Conservation (phyloP, 116 monocot species). For the Posidonia oceanica region DNA sequence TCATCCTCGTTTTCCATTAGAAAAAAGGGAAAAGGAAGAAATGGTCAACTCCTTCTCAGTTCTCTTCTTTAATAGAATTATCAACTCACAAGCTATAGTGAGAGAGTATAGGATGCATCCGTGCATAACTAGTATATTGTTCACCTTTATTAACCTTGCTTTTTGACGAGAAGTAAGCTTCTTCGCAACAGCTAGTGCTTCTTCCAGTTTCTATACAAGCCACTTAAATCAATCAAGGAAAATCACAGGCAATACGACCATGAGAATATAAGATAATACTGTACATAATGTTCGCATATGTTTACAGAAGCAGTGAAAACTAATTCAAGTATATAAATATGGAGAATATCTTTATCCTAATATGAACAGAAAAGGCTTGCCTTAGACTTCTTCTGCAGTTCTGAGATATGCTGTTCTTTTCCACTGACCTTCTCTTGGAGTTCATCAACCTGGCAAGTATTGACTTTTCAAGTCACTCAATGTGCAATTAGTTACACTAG, state of each 20-base stretch:
- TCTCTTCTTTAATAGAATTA: not conserved
- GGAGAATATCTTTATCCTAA: not conserved
- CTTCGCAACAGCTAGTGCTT: conserved; percentile 45
- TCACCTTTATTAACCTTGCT: conserved; percentile 50
- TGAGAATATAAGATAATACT: not conserved
- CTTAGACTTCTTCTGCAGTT: conserved; percentile 66
- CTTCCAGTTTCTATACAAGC: conserved; percentile 61
- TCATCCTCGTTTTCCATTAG: not conserved
- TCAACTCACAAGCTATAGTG: not conserved
- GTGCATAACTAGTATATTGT: not conserved
- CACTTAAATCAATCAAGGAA: conserved; percentile 1
- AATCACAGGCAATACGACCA: not conserved
- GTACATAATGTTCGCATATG: not conserved
- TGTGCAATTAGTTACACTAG: not conserved
- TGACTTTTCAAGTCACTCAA: not conserved
- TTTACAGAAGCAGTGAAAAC: not conserved
- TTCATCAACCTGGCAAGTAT: conserved; percentile 24
- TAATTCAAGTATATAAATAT: not conserved
- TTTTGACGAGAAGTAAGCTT: conserved; percentile 60
- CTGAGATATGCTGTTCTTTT: conserved; percentile 40
- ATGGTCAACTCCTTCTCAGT: not conserved
- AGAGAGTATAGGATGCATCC: not conserved
- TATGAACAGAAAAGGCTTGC: conserved; percentile 15
- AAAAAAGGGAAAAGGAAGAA: not conserved
- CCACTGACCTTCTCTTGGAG: conserved; percentile 57